phyloP scores from a whole-genome alignment of 2,329 filamentous ascomycete species.

The Ciborinia camelliae region DNA sequence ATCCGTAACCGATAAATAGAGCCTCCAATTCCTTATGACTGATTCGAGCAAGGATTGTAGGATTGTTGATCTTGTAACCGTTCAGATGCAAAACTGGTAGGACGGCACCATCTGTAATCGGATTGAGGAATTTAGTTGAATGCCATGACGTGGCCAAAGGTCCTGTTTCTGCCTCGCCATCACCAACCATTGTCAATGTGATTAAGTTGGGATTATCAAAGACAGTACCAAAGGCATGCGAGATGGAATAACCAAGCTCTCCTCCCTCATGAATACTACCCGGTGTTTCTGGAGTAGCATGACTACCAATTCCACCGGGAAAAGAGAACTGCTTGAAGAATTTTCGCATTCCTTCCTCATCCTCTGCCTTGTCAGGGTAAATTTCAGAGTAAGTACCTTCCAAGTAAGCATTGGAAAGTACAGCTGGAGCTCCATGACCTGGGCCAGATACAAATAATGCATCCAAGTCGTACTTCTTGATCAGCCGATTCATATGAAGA shows the following conservation, averaged over 20 bases:
- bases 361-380: conserved; percentile 69
- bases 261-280: conserved; percentile 76
- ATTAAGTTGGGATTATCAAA: conserved; percentile 74
- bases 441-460: conserved; percentile 72
- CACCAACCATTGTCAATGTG: conserved; percentile 73
- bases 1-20: conserved; percentile 72
- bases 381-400: conserved; percentile 76
- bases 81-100: conserved; percentile 76
- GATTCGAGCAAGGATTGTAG: conserved; percentile 69
- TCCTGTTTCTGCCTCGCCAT: conserved; percentile 78
- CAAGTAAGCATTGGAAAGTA: conserved; percentile 72
- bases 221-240: conserved; percentile 73
- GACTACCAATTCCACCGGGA: conserved; percentile 73
- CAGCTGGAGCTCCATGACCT: conserved; percentile 72
- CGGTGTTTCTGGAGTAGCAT: conserved; percentile 75
- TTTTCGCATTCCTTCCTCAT: conserved; percentile 63
- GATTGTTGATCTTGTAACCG: conserved; percentile 84
- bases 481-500: conserved; percentile 78
- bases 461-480: conserved; percentile 75
- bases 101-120: conserved; percentile 73
- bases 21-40: conserved; percentile 68
- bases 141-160: conserved; percentile 78
- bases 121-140: conserved; percentile 78
- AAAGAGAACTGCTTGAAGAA: conserved; percentile 86
- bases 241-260: conserved; percentile 77